Base-by-base conservation (phyloP, 2,329 filamentous ascomycete genomes). In the Pezicula radicicola region DNA sequence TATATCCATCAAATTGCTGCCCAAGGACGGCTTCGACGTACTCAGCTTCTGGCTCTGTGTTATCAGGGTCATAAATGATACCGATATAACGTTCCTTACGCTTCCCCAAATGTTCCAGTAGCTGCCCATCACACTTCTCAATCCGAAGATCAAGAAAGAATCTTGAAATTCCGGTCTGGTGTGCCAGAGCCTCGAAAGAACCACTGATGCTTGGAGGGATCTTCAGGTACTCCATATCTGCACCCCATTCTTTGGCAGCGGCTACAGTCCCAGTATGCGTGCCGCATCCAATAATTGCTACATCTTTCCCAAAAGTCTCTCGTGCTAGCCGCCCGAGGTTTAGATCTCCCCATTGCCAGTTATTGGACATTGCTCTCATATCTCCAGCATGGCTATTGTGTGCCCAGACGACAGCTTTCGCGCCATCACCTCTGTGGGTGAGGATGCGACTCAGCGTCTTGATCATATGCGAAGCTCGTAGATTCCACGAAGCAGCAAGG, bases 331-430 rank as follows among this genome's bases (percentile, higher is more conserved):
- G 77, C 0, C 77, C 77, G 16, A 80, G 66, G 55, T 79, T 80
- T 44, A 78, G 60, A 60, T 79, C 75, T 7, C 70, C 70, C n/a
- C 68, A 63, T 3, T 66, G 60, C 33, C 60, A 65, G 9, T 75
- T 72, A 75, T 78, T 78, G 49, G 70, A 72, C 6, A 75, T 79
- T 30, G 70, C 73, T 15, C 77, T 69, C n/a, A 76, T 77, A 56
- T 80, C 77, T n/a, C 76, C 77, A 12, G 78, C 62, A 46, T 80
- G 77, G 47, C 72, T 76, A 53, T 78, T 79, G 55, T 79, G 77
- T 25, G 77, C 77, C 77, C 77, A 81, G 12, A 80, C 72, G 4
- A 80, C 70, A 1, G 74, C 76, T 53, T 78, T 79, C 0, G 74
- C 75, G 51, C 77, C 78, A 2, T 62, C 48, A 1, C 67, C 66